A percentile compares a stretch with the other conserved stretches of the same genome.
phyloP scores from a whole-genome alignment of 768 basidiomycete genomes.

The Lactifluus hygrophoroides region DNA sequence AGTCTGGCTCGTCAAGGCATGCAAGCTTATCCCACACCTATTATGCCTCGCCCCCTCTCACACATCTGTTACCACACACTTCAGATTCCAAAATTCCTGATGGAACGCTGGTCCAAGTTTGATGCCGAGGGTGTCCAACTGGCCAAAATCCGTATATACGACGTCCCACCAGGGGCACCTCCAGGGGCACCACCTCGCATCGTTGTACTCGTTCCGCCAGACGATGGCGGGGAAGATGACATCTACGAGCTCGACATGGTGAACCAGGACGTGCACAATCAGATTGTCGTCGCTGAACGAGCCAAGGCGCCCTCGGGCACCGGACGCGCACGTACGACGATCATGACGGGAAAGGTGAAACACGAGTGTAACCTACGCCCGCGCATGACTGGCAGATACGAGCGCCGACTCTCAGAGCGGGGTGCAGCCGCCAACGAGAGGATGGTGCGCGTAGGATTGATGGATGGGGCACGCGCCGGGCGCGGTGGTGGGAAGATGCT shows the following conservation, averaged over 20 bases:
- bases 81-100: constrained; percentile 78
- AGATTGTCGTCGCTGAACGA: constrained; percentile 77
- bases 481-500: constrained; percentile 70
- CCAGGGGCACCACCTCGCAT: constrained; percentile 46
- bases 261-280: constrained; percentile 75
- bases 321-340: constrained; percentile 61
- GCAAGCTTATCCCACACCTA: constrained; percentile 18
- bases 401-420: constrained; percentile 64
- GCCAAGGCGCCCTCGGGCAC: constrained; percentile 51
- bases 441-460: constrained; percentile 55
- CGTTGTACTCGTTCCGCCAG: constrained; percentile 56
- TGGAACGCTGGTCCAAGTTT: constrained; percentile 79
- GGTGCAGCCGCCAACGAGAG: constrained; percentile 60
- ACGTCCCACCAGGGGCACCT: constrained; percentile 26
- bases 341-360: constrained; percentile 70
- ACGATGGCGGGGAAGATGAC: constrained; percentile 42
- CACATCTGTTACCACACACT: background rate
- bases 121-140: constrained; percentile 69
- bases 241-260: constrained; percentile 87
- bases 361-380: constrained; percentile 74
- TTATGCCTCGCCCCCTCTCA: background rate
- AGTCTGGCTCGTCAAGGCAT: constrained; percentile 83
- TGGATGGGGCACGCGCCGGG: constrained; percentile 66
- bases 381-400: constrained; percentile 55
- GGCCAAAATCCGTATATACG: constrained; percentile 79